Conservation (phyloP, 345 rosid genomes). For the Citrus australasica region DNA sequence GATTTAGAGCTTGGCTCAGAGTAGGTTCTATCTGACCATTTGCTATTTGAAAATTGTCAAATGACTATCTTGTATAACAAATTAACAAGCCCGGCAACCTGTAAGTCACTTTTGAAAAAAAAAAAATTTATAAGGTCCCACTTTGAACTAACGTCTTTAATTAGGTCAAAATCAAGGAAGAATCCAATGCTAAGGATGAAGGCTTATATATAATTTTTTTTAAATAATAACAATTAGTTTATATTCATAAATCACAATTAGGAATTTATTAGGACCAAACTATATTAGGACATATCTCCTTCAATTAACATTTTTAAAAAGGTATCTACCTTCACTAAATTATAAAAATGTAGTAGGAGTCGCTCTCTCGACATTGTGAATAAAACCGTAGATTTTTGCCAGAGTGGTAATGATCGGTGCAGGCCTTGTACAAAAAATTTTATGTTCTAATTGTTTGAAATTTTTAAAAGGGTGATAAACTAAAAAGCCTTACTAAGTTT, state of each 20-base stretch:
- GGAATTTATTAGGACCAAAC: too few species aligned
- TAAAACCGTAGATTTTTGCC: too few species aligned
- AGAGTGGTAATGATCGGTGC: too few species aligned
- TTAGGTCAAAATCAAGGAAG: constrained; percentile 8
- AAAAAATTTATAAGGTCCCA: constrained; percentile 11
- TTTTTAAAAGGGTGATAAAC: neutral
- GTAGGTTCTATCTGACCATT: neutral
- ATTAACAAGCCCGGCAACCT: neutral
- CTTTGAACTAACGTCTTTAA: constrained; percentile 19
- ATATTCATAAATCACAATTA: too few species aligned
- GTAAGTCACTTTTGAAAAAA: neutral
- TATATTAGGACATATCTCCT: too few species aligned
- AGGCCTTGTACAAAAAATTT: neutral
- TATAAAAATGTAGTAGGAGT: too few species aligned
- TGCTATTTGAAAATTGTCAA: constrained; percentile 1
- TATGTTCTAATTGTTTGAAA: neutral
- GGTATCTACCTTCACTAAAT: too few species aligned
- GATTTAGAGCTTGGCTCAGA: neutral
- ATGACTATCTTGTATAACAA: neutral
- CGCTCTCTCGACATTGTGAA: too few species aligned
- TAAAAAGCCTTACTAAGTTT: too few species aligned
- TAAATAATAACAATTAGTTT: too few species aligned
- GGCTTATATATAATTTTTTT: too few species aligned
- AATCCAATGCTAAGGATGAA: constrained; percentile 24
- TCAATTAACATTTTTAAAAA: too few species aligned